These are phyloP conservation scores for Cadophora sp. DNA, from an alignment of 2,329 filamentous ascomycete species.

Conservation along the genomic window DNA sequence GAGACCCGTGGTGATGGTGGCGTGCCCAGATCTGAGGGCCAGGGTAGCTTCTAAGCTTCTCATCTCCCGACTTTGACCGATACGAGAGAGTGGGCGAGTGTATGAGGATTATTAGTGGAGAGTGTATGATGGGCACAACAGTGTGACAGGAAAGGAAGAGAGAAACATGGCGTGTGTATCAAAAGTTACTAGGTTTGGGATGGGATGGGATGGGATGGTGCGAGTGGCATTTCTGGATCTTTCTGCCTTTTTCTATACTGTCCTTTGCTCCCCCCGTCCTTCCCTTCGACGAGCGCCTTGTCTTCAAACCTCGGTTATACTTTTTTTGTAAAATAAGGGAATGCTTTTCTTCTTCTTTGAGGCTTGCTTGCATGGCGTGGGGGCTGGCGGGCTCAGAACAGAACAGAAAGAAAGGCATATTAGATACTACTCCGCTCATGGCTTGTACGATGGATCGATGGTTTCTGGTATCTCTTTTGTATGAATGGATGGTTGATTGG, in stretches of 20 bases:
- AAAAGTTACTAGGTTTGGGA: constrained; percentile 33
- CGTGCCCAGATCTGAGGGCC: not conserved
- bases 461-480: not conserved
- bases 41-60: not conserved
- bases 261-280: not conserved
- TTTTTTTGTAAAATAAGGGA: constrained; percentile 41
- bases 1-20: constrained; percentile 20
- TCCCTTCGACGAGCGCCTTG: constrained; percentile 34
- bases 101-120: not conserved
- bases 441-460: constrained; percentile 31
- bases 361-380: constrained; percentile 9
- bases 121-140: constrained; percentile 15
- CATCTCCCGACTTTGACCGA: not conserved
- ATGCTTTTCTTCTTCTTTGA: constrained; percentile 10
- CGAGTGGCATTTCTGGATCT: constrained; percentile 7
- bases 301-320: constrained; percentile 35
- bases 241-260: not conserved
- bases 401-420: constrained; percentile 21
- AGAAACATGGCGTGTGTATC: constrained; percentile 32
- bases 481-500: not conserved
- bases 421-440: constrained; percentile 34
- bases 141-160: not conserved
- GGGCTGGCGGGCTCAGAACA: constrained; percentile 30
- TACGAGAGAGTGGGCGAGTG: not conserved
- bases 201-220: constrained; percentile 23